phyloP scores from a whole-genome alignment of 2,329 filamentous ascomycete species.

The Diaporthe sp. region DNA sequence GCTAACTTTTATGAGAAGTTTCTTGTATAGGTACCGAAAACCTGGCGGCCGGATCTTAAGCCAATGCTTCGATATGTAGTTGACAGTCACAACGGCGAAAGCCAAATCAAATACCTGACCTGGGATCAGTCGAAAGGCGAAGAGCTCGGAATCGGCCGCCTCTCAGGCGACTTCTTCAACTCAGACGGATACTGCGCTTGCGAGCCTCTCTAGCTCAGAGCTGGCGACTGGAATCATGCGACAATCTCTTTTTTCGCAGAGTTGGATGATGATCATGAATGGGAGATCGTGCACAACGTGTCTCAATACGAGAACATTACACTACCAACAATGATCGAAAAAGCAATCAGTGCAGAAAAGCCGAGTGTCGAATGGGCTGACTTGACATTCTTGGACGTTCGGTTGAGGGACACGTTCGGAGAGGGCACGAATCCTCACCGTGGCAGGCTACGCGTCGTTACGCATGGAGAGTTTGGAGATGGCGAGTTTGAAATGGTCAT shows the following conservation, averaged over 20 bases:
- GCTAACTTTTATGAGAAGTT: background rate
- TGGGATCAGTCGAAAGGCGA: background rate
- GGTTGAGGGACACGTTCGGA: background rate
- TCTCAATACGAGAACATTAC: background rate
- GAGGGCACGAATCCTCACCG: background rate
- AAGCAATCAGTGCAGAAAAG: constrained; percentile 27
- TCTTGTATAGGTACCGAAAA: constrained; percentile 13
- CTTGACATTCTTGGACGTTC: background rate
- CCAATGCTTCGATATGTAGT: constrained; percentile 6
- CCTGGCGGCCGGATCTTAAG: background rate
- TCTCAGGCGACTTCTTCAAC: background rate
- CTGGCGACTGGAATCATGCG: constrained; percentile 33
- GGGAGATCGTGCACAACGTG: background rate
- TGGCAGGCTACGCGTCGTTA: constrained; percentile 20
- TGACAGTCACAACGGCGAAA: no score
- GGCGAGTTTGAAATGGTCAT: constrained; percentile 20
- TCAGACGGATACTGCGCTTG: background rate
- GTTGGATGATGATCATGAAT: background rate
- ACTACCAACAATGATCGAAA: constrained; percentile 8
- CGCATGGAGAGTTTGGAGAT: background rate
- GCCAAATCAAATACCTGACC: constrained; percentile 30
- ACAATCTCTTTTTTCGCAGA: background rate
- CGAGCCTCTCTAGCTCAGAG: background rate
- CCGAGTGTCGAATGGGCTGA: constrained; percentile 23
- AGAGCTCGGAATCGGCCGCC: no score